Evolutionary conservation across 2,329 filamentous ascomycete genomes (phyloP).

Genomic region (Neoscytalidium dimidiatum): DNA sequence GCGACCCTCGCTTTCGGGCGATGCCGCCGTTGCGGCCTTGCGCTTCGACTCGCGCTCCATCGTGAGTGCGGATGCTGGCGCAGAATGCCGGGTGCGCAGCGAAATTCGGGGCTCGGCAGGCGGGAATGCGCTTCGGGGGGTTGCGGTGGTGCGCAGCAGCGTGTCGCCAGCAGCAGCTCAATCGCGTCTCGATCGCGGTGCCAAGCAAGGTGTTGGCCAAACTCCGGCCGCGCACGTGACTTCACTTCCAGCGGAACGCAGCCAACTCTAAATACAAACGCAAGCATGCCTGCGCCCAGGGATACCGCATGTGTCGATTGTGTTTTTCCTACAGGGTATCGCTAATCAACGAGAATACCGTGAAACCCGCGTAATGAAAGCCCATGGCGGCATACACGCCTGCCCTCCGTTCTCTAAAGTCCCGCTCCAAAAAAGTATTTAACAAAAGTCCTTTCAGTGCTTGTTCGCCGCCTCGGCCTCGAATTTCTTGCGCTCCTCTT

Average conservation of each 20-base stretch:
- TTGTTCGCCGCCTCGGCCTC: conserved; percentile 56
- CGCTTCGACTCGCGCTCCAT: conserved; percentile 56
- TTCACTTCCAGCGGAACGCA: background rate
- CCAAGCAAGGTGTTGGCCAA: conserved; percentile 15
- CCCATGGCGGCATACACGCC: background rate
- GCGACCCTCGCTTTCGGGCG: conserved; percentile 54
- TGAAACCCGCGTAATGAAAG: conserved; percentile 5
- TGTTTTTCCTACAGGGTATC: conserved; percentile 30
- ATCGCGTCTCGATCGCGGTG: conserved; percentile 19
- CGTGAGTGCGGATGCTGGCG: conserved; percentile 6
- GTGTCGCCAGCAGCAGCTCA: conserved; percentile 19
- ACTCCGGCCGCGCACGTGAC: conserved; percentile 3
- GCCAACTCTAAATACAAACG: background rate
- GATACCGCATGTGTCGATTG: conserved; percentile 15
- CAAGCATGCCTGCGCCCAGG: background rate
- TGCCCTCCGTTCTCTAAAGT: conserved; percentile 10
- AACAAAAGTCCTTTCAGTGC: conserved; percentile 1
- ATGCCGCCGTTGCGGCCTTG: conserved; percentile 52
- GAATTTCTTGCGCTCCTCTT: conserved; percentile 72
- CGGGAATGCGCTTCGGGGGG: conserved; percentile 17
- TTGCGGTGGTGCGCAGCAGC: conserved; percentile 19
- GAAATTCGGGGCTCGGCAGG: background rate
- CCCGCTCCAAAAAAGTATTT: conserved; percentile 8
- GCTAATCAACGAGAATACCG: conserved; percentile 23
- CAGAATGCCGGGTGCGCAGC: background rate